These are phyloP conservation scores for Dissophora ornata DNA, from an alignment of 192 early-diverging fungal species.

Conservation along the genomic window DNA sequence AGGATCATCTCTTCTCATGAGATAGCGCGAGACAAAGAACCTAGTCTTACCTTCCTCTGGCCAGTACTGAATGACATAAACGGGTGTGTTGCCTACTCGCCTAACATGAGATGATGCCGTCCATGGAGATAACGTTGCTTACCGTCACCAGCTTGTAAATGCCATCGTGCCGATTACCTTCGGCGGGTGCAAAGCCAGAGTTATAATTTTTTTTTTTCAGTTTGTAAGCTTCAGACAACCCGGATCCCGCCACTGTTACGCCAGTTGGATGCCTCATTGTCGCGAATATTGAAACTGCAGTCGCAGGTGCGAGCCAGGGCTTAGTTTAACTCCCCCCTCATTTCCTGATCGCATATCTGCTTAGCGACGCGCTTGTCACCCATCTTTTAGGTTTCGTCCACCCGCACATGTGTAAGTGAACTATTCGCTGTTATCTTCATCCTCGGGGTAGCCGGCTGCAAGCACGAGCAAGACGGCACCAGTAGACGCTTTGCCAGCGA, in stretches of 20 bases:
- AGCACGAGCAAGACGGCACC: constrained; percentile 74
- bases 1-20: constrained; percentile 71
- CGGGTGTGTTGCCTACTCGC: too few species aligned
- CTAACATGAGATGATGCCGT: too few species aligned
- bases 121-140: neutral
- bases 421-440: constrained; percentile 70
- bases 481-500: constrained; percentile 60
- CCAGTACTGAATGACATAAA: constrained; percentile 59
- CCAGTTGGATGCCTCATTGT: constrained; percentile 65
- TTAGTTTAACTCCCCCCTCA: constrained; percentile 66
- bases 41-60: constrained; percentile 59
- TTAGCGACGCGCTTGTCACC: constrained; percentile 65
- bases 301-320: constrained; percentile 70
- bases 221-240: constrained; percentile 65
- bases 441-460: constrained; percentile 72
- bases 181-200: constrained; percentile 60
- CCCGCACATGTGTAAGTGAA: constrained; percentile 80
- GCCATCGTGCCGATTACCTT: constrained; percentile 74
- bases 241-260: constrained; percentile 63
- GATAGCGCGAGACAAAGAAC: constrained; percentile 69
- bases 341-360: constrained; percentile 69
- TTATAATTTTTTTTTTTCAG: constrained; percentile 61
- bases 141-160: constrained; percentile 71
- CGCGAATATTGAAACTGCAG: constrained; percentile 55
- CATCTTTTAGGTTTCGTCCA: constrained; percentile 58